These are phyloP conservation scores for Candida argentea DNA, from an alignment of 805 yeast genomes.

Conservation along the genomic window DNA sequence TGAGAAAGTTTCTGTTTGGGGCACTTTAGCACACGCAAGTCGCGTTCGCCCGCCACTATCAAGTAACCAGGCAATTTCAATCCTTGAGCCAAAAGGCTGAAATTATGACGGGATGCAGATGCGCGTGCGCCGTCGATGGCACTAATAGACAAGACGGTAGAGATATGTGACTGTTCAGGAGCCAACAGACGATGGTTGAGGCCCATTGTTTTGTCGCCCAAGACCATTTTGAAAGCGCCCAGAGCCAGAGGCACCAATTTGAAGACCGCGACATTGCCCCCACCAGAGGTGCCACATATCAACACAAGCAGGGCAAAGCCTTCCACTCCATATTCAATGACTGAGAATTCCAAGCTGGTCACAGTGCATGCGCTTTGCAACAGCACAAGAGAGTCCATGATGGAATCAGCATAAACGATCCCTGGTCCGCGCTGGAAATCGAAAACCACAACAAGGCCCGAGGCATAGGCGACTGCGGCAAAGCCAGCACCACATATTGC, in stretches of 20 bases:
- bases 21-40: conserved; percentile 51
- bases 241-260: conserved; percentile 52
- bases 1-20: conserved; percentile 57
- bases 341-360: conserved; percentile 63
- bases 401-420: conserved; percentile 34
- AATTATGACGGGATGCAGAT: conserved; percentile 47
- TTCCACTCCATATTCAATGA: conserved; percentile 58
- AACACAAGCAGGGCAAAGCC: conserved; percentile 63
- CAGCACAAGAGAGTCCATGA: conserved; percentile 21
- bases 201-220: conserved; percentile 31
- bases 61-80: conserved; percentile 52
- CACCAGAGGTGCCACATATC: conserved; percentile 67
- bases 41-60: conserved; percentile 44
- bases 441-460: conserved; percentile 65
- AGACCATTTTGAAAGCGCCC: conserved; percentile 51
- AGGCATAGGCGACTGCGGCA: conserved; percentile 66
- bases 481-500: conserved; percentile 72
- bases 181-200: conserved; percentile 21
- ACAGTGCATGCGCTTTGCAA: conserved; percentile 26
- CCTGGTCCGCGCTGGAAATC: conserved; percentile 74
- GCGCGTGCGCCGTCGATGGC: conserved; percentile 53
- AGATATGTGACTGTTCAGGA: conserved; percentile 43
- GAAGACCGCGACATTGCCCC: conserved; percentile 55
- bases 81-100: conserved; percentile 54
- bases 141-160: conserved; percentile 48